Evolutionary conservation across 768 basidiomycete species (phyloP), one percentile per base, ranked within the genome.

Genomic region (Lactarius vividus): DNA sequence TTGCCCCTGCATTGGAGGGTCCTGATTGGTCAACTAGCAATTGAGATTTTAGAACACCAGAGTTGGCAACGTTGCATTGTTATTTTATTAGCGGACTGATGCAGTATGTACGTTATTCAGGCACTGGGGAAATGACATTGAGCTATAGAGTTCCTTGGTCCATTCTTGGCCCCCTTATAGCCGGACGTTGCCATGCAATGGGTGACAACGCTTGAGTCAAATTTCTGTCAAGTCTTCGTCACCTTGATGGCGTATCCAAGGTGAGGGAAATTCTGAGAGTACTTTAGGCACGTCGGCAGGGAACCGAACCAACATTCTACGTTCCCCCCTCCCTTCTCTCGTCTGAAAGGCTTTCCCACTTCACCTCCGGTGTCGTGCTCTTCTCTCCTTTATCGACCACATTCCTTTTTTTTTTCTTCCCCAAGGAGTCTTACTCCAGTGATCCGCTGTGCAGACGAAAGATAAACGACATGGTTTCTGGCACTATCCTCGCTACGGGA

Each of bases 371-470:
- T 52, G 26, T 29, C n/a, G 31, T 54, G 20, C 6, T 15, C 13
- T 57, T 28, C 65, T 10, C 31, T 62, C 61, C 28, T 66, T 55
- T 66, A 28, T 13, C 18, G 15, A 20, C 28, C 39, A 28, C 65
- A 11, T 23, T 57, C 60, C 6, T 61, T 66, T 61, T 15, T 20
- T 46, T 3, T 53, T 66, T 57, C 1, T n/a, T 9, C 16, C 29
- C 59, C 59, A 7, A 37, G 6, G 20, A n/a, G n/a, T n/a, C n/a
- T n/a, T n/a, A n/a, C n/a, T n/a, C n/a, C n/a, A n/a, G n/a, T n/a
- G 10, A 42, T 18, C 15, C n/a, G 1, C 28, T 8, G 20, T 16
- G 18, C 8, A 53, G 10, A 4, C 23, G 23, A 39, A 11, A 44
- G 15, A 7, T n/a, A 23, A n/a, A 3, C 39, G 61, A 20, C 54